A percentile compares a stretch with the other conserved stretches of the same genome.
phyloP scores from a whole-genome alignment of 164 flowering plant species.

The Vitis riparia region DNA sequence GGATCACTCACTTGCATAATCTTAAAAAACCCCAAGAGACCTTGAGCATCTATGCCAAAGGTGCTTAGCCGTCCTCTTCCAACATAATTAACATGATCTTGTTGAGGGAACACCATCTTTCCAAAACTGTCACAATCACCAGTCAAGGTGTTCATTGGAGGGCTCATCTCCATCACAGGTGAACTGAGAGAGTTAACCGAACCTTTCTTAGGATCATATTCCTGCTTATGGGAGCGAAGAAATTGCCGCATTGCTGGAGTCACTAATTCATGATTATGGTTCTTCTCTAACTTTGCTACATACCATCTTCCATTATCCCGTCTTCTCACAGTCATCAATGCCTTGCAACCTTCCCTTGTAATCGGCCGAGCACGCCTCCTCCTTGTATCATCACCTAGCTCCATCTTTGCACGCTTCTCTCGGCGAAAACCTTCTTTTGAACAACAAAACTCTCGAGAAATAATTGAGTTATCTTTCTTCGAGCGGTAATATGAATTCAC shows the following conservation, averaged over 20 bases:
- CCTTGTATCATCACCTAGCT: slow-evolving; percentile 24
- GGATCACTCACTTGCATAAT: slow-evolving; percentile 38
- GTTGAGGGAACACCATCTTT: slow-evolving; percentile 18
- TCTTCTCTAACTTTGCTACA: slow-evolving; percentile 31
- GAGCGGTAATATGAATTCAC: slow-evolving; percentile 41
- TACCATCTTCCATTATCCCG: slow-evolving; percentile 33
- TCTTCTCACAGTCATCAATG: slow-evolving; percentile 35
- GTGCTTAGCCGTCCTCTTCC: slow-evolving; percentile 31
- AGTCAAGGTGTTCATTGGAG: slow-evolving; percentile 7
- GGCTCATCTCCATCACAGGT: slow-evolving; percentile 8
- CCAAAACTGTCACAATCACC: slow-evolving; percentile 20
- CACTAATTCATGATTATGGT: slow-evolving; percentile 38
- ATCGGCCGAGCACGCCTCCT: slow-evolving; percentile 33
- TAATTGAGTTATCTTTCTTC: slow-evolving; percentile 38
- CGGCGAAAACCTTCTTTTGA: slow-evolving; percentile 39
- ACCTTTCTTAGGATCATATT: slow-evolving; percentile 17
- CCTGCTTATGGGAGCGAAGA: slow-evolving; percentile 32
- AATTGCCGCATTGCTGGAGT: slow-evolving; percentile 35
- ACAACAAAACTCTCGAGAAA: slow-evolving; percentile 38
- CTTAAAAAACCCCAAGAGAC: slow-evolving; percentile 32
- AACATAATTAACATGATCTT: slow-evolving; percentile 24
- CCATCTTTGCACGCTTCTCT: slow-evolving; percentile 25
- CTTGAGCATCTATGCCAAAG: slow-evolving; percentile 37
- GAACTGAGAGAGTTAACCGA: slow-evolving; percentile 5
- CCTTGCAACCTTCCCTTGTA: slow-evolving; percentile 42